A percentile compares a stretch with the other conserved stretches of the same genome.
phyloP scores from a whole-genome alignment of 345 rosid genomes.

The Cardamine resedifolia region DNA sequence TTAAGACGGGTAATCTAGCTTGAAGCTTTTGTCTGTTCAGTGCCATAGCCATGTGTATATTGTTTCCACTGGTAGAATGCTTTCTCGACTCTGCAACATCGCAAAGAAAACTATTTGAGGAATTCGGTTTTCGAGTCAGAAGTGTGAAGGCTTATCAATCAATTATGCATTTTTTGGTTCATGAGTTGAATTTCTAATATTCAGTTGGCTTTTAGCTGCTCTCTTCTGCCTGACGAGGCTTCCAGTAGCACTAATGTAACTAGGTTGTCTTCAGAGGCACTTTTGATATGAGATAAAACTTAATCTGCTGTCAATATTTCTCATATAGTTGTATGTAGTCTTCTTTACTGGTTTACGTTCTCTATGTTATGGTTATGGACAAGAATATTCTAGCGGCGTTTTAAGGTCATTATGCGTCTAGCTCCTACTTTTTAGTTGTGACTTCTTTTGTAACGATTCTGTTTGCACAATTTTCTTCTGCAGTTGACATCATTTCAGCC shows the following conservation, averaged over 20 bases:
- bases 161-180: neutral
- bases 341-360: neutral
- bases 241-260: neutral
- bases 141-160: conserved; percentile 8
- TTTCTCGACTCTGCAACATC: neutral
- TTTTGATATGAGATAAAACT: neutral
- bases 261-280: neutral
- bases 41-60: conserved; percentile 1
- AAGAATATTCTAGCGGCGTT: neutral
- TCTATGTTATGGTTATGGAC: neutral
- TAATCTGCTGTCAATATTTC: conserved; percentile 6
- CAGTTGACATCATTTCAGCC: conserved; percentile 99
- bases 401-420: neutral
- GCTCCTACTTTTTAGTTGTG: neutral
- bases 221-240: neutral
- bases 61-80: conserved; percentile 12
- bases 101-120: neutral
- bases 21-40: conserved; percentile 9
- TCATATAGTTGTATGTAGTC: neutral
- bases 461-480: conserved; percentile 32
- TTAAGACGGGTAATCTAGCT: conserved; percentile 6
- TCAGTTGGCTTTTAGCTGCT: conserved; percentile 8
- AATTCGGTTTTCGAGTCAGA: neutral
- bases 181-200: conserved; percentile 7
- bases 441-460: conserved; percentile 20